Percentiles rank a stretch among this genome's conserved stretches.
These are phyloP conservation scores for Chlamydomonas asymmetrica DNA, from an alignment of 139 green algal genomes.

Conservation along the genomic window DNA sequence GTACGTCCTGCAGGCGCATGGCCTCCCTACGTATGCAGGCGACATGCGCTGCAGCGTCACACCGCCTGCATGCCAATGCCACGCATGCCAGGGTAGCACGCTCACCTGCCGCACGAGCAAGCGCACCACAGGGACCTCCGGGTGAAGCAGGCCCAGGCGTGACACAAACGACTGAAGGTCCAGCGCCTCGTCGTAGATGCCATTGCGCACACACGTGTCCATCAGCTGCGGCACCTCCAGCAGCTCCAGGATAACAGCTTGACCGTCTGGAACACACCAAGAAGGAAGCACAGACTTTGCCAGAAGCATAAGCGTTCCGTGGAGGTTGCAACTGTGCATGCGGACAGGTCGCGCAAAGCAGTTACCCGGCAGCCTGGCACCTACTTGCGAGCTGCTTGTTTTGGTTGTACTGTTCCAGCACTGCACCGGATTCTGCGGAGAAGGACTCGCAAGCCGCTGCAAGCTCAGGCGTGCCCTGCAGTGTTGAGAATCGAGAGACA, in stretches of 20 bases:
- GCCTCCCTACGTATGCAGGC: no score
- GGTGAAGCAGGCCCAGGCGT: slow-evolving; percentile 72
- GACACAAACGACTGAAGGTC: slow-evolving; percentile 78
- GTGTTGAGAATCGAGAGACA: no score
- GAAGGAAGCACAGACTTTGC: neutral
- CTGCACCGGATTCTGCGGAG: slow-evolving; percentile 35
- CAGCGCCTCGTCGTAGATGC: slow-evolving; percentile 96
- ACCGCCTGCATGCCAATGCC: no score
- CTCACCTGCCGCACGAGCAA: slow-evolving; percentile 67
- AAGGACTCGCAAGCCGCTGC: slow-evolving; percentile 64
- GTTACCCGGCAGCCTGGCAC: neutral
- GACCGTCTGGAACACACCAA: slow-evolving; percentile 34
- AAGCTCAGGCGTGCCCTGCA: slow-evolving; percentile 65
- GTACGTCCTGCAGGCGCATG: no score
- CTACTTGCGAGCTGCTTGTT: slow-evolving; percentile 77
- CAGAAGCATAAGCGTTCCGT: neutral
- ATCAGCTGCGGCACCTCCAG: slow-evolving; percentile 95
- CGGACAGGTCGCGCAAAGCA: neutral
- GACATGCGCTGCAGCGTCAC: neutral
- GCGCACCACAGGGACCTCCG: slow-evolving; percentile 72
- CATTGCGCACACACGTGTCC: slow-evolving; percentile 93
- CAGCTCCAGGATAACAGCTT: slow-evolving; percentile 82
- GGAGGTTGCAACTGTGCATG: neutral
- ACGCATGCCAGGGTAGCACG: no score
- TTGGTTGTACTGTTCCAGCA: slow-evolving; percentile 50